Evolutionary conservation across 1,139 yeast genomes (phyloP), one percentile per base, ranked within the genome.

Genomic region (Candida albicans): DNA sequence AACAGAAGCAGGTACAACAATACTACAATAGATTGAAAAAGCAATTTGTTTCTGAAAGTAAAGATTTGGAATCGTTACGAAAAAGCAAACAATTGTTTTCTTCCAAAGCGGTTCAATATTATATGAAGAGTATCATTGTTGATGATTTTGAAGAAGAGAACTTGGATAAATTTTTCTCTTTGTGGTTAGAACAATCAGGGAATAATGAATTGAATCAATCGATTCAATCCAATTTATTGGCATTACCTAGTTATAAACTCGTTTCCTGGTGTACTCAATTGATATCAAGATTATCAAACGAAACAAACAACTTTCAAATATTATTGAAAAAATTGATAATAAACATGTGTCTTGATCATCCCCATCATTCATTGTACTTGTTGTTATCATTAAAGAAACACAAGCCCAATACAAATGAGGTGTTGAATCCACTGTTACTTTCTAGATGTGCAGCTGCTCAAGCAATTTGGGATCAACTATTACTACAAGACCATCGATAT

Each of bases 251-350:
- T 15, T 68, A 71, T 54, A 82, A 82, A 53, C 77, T 89, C 44
- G 71, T 88, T 3, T 79, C 89, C 0, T 90, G 97, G 96, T 72
- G 84, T 37, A 83, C 87, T 46, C 99, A 93, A 58, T 70, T 93
- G 37, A 75, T 88, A 4, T 88, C 98, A 0, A 72, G 96, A 45
- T 61, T 91, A 18, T 68, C 81, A 0, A 63, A 63, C 32, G 85
- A 79, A 18, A 46, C 54, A 0, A 56, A 73, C 6, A 54, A 47
- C 0, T 90, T 89, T 54, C 96, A 89, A 55, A 52, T 48, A 1
- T 59, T 77, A 0, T 64, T 93, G 34, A 75, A 74, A 35, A 51
- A 55, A 1, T 60, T 90, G 7, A 65, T 91, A 13, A 55, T 68
- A 3, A 61, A 71, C 4, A 61, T 89, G 22, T 75, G 88, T 42